Conservation (phyloP, 768 basidiomycete genomes). For the Boletus rubroflammeus region DNA sequence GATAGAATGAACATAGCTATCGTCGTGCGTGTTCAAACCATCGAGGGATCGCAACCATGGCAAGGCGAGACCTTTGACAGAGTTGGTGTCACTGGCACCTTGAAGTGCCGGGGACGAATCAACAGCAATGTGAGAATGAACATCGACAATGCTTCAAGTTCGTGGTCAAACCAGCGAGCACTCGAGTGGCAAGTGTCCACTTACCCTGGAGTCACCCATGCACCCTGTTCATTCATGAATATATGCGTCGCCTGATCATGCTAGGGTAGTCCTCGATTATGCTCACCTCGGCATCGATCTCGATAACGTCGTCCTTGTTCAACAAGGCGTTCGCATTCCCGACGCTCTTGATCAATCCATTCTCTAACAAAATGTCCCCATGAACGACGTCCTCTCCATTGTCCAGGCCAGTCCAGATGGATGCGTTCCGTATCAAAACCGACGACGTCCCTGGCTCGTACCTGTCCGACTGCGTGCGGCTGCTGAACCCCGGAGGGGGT, state of each 20-base stretch:
- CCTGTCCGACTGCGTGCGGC: constrained; percentile 53
- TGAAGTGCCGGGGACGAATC: constrained; percentile 33
- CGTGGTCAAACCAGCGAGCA: not conserved
- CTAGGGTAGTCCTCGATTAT: too few relatives aligned
- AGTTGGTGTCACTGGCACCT: constrained; percentile 56
- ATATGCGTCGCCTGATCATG: not conserved
- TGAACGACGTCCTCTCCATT: constrained; percentile 53
- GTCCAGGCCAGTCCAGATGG: constrained; percentile 70
- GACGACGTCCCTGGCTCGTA: constrained; percentile 51
- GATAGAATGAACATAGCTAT: constrained; percentile 51
- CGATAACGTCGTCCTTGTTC: constrained; percentile 21
- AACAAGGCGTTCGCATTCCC: constrained; percentile 29
- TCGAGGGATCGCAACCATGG: constrained; percentile 72
- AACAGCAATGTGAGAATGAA: constrained; percentile 58
- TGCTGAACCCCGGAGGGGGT: constrained; percentile 42
- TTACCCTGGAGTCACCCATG: constrained; percentile 61
- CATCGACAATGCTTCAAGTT: constrained; percentile 42
- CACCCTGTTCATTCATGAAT: constrained; percentile 37
- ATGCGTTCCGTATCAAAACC: constrained; percentile 61
- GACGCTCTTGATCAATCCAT: constrained; percentile 59
- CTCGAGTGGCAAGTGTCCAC: not conserved
- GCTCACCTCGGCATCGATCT: constrained; percentile 42
- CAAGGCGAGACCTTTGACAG: constrained; percentile 37
- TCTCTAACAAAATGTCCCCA: constrained; percentile 61
- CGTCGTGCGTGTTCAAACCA: constrained; percentile 73